Conservation (phyloP, 495 filamentous ascomycete genomes). For the Aspergillus heteromorphus region DNA sequence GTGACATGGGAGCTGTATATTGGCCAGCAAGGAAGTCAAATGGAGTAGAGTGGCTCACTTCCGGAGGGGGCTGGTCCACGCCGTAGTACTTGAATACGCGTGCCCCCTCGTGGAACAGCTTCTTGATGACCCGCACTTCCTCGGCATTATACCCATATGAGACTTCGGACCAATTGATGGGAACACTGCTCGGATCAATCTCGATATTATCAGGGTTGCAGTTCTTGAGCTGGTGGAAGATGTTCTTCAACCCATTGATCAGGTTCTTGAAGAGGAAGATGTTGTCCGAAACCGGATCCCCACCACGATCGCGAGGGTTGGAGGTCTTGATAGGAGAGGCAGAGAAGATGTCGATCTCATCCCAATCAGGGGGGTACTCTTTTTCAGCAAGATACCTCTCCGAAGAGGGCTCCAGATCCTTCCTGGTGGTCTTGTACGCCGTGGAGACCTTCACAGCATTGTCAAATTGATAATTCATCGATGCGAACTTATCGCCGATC, state of each 20-base stretch:
- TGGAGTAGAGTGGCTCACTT: conserved; percentile 68
- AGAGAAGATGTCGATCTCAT: conserved; percentile 95
- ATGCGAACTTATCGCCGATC: conserved; percentile 95
- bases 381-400: conserved; percentile 83
- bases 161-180: conserved; percentile 89
- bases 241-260: conserved; percentile 95
- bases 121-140: conserved; percentile 93
- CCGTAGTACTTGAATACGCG: conserved; percentile 96
- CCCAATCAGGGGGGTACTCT: conserved; percentile 80
- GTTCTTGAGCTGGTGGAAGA: conserved; percentile 88
- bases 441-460: conserved; percentile 91
- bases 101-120: conserved; percentile 93
- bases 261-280: conserved; percentile 97
- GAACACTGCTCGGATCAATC: conserved; percentile 71
- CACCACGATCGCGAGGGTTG: conserved; percentile 82
- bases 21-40: conserved; percentile 89
- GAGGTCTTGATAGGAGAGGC: conserved; percentile 95
- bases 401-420: conserved; percentile 53
- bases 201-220: conserved; percentile 68
- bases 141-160: conserved; percentile 96
- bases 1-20: conserved; percentile 83
- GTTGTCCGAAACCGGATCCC: conserved; percentile 94
- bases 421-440: conserved; percentile 55
- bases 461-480: conserved; percentile 93
- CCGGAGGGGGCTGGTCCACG: conserved; percentile 70